These are phyloP conservation scores for Ascomycota sp. DNA, from an alignment of 2,329 filamentous ascomycete species.

Conservation along the genomic window DNA sequence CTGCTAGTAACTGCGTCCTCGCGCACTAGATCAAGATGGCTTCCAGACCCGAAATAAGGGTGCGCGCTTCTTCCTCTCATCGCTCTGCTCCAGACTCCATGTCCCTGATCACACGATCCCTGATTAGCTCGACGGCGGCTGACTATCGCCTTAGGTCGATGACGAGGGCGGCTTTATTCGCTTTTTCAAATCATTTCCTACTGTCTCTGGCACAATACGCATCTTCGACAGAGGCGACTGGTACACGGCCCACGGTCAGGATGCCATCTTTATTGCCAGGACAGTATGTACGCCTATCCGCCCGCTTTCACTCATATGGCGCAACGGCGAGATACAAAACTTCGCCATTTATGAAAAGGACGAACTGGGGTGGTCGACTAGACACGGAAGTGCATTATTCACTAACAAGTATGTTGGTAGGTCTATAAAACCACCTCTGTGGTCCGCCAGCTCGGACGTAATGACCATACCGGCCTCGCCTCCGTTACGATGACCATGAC, in stretches of 20 bases:
- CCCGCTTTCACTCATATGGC: not conserved
- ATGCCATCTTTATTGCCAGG: slow-evolving; percentile 67
- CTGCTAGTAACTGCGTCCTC: too few species aligned
- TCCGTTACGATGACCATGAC: slow-evolving; percentile 93
- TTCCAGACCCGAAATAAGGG: slow-evolving; percentile 1
- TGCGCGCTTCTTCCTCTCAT: too few species aligned
- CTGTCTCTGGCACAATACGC: slow-evolving; percentile 55
- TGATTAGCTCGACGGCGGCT: too few species aligned
- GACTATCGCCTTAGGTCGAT: slow-evolving; percentile 43
- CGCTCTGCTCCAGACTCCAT: too few species aligned
- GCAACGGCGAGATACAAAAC: not conserved
- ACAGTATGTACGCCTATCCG: slow-evolving; percentile 29
- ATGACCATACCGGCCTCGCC: slow-evolving; percentile 62
- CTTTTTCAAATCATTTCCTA: slow-evolving; percentile 75
- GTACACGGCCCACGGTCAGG: slow-evolving; percentile 81
- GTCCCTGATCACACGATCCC: too few species aligned
- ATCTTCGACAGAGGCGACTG: slow-evolving; percentile 90
- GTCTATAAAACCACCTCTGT: slow-evolving; percentile 98
- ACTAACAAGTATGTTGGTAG: slow-evolving; percentile 16
- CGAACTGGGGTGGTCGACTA: too few species aligned
- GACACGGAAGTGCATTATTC: too few species aligned
- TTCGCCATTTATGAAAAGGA: too few species aligned
- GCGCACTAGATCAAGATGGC: too few species aligned
- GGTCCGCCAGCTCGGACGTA: slow-evolving; percentile 69
- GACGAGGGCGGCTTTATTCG: slow-evolving; percentile 95